Percentiles rank a stretch among this genome's conserved stretches.
These are phyloP conservation scores for Gossypium ekmanianum DNA, from an alignment of 345 rosid genomes.

Conservation along the genomic window DNA sequence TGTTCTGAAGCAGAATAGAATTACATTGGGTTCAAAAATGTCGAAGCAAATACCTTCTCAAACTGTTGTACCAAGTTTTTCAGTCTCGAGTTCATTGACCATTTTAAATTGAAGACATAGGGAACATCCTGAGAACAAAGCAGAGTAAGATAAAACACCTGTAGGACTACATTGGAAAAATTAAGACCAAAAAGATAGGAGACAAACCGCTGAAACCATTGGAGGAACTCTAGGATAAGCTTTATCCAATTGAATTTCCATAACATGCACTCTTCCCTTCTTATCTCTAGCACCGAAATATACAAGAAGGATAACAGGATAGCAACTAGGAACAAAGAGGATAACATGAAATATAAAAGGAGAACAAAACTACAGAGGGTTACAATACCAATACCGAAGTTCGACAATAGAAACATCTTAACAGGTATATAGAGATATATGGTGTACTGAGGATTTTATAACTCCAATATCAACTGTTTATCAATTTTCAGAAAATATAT, in stretches of 20 bases:
- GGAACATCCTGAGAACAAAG: slow-evolving; percentile 54
- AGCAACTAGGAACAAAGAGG: not conserved
- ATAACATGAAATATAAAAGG: slow-evolving; percentile 8
- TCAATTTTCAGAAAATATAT: not conserved
- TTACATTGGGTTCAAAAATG: not conserved
- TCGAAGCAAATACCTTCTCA: slow-evolving; percentile 35
- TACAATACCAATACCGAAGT: not conserved
- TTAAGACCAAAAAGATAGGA: not conserved
- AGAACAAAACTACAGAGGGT: not conserved
- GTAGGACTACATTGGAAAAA: not conserved
- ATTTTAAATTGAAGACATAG: slow-evolving; percentile 46
- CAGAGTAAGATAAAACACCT: slow-evolving; percentile 12
- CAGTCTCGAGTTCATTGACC: slow-evolving; percentile 59
- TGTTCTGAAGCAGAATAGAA: not conserved
- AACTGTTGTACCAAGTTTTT: slow-evolving; percentile 64
- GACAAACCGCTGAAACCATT: slow-evolving; percentile 65
- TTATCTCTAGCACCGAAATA: slow-evolving; percentile 42
- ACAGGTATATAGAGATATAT: not conserved
- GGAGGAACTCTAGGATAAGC: slow-evolving; percentile 61
- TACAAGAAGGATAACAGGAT: slow-evolving; percentile 11
- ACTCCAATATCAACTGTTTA: not conserved
- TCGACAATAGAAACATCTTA: not conserved
- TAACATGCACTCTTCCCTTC: slow-evolving; percentile 50
- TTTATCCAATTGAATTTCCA: slow-evolving; percentile 55
- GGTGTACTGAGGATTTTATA: not conserved